phyloP scores from a whole-genome alignment of 768 basidiomycete species.

The Phanerodontia chrysosporium region DNA sequence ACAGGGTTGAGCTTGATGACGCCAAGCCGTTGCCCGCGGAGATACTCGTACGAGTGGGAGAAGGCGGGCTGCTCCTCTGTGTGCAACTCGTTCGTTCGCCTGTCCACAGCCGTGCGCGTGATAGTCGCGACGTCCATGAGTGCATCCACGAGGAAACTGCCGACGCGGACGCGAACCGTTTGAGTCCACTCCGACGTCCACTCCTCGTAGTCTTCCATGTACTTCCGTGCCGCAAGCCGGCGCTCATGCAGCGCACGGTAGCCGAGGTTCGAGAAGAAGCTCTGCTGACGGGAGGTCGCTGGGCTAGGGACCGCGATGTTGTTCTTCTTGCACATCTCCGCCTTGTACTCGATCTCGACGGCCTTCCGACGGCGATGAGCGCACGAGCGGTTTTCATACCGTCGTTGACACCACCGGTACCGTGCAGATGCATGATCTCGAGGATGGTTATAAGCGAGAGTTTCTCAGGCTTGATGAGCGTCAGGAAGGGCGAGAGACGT shows the following conservation, averaged over 20 bases:
- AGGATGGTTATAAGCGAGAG: constrained; percentile 87
- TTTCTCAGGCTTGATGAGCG: constrained; percentile 69
- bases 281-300: constrained; percentile 26
- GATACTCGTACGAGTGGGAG: constrained; percentile 86
- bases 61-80: constrained; percentile 86
- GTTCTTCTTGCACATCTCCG: constrained; percentile 67
- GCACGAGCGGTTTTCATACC: constrained; percentile 91
- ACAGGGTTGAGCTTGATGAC: constrained; percentile 83
- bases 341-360: constrained; percentile 88
- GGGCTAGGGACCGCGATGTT: constrained; percentile 37
- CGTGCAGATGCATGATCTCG: constrained; percentile 80
- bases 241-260: constrained; percentile 60
- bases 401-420: constrained; percentile 68
- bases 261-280: constrained; percentile 55
- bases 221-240: constrained; percentile 61
- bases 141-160: constrained; percentile 76
- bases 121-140: constrained; percentile 85
- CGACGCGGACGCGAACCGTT: constrained; percentile 66
- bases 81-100: constrained; percentile 51
- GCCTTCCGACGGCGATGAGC: constrained; percentile 71
- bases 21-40: constrained; percentile 92
- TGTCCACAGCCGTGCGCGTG: constrained; percentile 52
- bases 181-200: constrained; percentile 88
- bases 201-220: constrained; percentile 59
- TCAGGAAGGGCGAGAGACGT: constrained; percentile 65